phyloP scores from a whole-genome alignment of 768 basidiomycete species.

The Boletellus ananas region DNA sequence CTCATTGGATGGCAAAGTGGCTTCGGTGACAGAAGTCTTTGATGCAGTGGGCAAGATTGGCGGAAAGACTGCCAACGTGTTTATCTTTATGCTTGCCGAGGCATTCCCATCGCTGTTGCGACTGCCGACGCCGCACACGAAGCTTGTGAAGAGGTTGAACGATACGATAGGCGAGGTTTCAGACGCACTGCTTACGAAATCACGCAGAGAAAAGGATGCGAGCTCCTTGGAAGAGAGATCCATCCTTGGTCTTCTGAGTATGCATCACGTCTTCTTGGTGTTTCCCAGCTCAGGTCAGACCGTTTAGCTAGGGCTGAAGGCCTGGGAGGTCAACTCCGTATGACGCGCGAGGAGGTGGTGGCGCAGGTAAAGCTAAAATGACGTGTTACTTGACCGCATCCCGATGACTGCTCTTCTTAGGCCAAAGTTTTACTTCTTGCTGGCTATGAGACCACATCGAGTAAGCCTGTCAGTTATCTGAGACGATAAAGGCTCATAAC shows the following conservation, averaged over 20 bases:
- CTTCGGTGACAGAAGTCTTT: slow-evolving; percentile 25
- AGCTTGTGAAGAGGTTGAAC: slow-evolving; percentile 24
- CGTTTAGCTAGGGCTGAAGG: slow-evolving; percentile 37
- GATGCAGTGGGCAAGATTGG: slow-evolving; percentile 20
- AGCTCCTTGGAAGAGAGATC: slow-evolving; percentile 32
- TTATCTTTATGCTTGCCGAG: slow-evolving; percentile 24
- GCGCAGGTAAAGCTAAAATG: too few species aligned
- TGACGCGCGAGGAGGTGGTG: too few species aligned
- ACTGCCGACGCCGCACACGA: slow-evolving; percentile 30
- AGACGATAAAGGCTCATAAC: not conserved
- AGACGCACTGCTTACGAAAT: slow-evolving; percentile 29
- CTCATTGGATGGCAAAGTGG: slow-evolving; percentile 35
- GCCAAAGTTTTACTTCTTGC: slow-evolving; percentile 35
- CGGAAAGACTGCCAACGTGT: slow-evolving; percentile 2
- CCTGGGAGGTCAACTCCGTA: too few species aligned
- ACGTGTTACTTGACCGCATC: too few species aligned
- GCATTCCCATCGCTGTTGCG: slow-evolving; percentile 30
- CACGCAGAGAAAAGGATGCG: slow-evolving; percentile 32
- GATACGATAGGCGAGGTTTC: slow-evolving; percentile 33
- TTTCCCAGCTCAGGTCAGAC: not conserved
- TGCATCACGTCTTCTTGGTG: not conserved
- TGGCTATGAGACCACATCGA: slow-evolving; percentile 40
- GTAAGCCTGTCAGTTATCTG: slow-evolving; percentile 12
- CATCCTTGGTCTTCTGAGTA: slow-evolving; percentile 38
- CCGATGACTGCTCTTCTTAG: slow-evolving; percentile 1